Conservation (phyloP, 768 basidiomycete genomes). For the Agrocybe pediades region DNA sequence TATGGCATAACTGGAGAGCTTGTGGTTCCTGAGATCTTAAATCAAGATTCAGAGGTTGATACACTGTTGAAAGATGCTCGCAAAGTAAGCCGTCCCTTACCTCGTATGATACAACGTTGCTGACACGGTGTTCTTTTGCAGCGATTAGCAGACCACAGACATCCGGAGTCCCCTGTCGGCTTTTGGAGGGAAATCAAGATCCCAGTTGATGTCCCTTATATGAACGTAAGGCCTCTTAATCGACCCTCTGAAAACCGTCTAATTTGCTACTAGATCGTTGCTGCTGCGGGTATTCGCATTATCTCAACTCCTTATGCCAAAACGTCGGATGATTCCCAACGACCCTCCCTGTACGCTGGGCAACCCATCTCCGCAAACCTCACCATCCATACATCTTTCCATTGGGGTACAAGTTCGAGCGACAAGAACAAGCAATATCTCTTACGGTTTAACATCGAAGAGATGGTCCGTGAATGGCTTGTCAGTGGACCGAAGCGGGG, state of each 20-base stretch:
- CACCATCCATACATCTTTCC: conserved; percentile 70
- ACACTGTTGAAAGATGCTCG: conserved; percentile 32
- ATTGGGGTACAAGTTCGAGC: conserved; percentile 63
- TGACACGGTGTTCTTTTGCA: conserved; percentile 15
- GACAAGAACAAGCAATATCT: conserved; percentile 44
- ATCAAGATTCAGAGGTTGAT: conserved; percentile 27
- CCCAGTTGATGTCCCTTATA: conserved; percentile 82
- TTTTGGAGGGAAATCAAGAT: conserved; percentile 82
- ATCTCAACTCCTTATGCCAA: conserved; percentile 45
- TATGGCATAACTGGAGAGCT: conserved; percentile 76
- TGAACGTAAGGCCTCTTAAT: conserved; percentile 61
- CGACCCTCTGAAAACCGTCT: conserved; percentile 5
- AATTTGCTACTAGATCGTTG: conserved; percentile 56
- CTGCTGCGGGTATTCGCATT: conserved; percentile 55
- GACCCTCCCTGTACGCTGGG: conserved; percentile 72
- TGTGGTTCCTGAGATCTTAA: conserved; percentile 46
- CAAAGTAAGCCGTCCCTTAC: conserved; percentile 23
- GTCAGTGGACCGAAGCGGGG: conserved; percentile 88
- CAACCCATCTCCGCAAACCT: conserved; percentile 78
- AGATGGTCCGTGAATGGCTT: conserved; percentile 83
- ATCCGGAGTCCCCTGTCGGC: conserved; percentile 38
- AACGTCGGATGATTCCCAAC: conserved; percentile 21
- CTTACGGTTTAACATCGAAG: conserved; percentile 82
- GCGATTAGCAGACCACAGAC: conserved; percentile 46
- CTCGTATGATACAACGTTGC: not conserved